Evolutionary conservation across 495 filamentous ascomycete species (phyloP).

Genomic region (Stereocaulon alpinum): DNA sequence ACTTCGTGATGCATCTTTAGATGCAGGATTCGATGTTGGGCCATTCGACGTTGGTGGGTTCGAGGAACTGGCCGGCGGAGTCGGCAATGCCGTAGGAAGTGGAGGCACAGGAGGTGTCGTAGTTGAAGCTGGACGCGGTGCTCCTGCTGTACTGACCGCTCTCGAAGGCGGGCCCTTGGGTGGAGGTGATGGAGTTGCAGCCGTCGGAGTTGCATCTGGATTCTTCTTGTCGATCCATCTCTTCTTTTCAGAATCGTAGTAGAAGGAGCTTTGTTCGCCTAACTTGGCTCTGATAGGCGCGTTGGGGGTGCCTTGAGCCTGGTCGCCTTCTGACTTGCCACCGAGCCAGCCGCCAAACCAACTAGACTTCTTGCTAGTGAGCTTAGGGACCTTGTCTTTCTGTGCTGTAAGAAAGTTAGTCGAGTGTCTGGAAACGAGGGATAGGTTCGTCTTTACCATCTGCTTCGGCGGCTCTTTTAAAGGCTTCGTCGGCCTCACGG

Average conservation of each 20-base stretch:
- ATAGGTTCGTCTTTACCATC: slow-evolving; percentile 47
- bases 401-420: slow-evolving; percentile 30
- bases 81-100: slow-evolving; percentile 23
- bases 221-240: slow-evolving; percentile 98
- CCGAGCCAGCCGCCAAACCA: slow-evolving; percentile 87
- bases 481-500: slow-evolving; percentile 57
- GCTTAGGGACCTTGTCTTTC: slow-evolving; percentile 28
- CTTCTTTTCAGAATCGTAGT: slow-evolving; percentile 87
- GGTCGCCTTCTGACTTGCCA: slow-evolving; percentile 53
- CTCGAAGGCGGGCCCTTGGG: slow-evolving; percentile 35
- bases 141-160: slow-evolving; percentile 21
- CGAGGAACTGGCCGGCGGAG: slow-evolving; percentile 33
- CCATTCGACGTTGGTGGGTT: slow-evolving; percentile 28
- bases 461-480: slow-evolving; percentile 74
- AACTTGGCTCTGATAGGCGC: slow-evolving; percentile 87
- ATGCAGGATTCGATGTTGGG: slow-evolving; percentile 29
- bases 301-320: slow-evolving; percentile 33
- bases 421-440: neutral
- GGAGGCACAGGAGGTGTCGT: slow-evolving; percentile 28
- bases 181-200: slow-evolving; percentile 44
- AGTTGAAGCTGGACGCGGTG: slow-evolving; percentile 18
- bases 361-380: slow-evolving; percentile 51
- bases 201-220: slow-evolving; percentile 31
- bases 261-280: slow-evolving; percentile 85
- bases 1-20: slow-evolving; percentile 16